A percentile compares a stretch with the other conserved stretches of the same genome.
phyloP scores from a whole-genome alignment of 768 basidiomycete genomes.

The Amanita exitialis region DNA sequence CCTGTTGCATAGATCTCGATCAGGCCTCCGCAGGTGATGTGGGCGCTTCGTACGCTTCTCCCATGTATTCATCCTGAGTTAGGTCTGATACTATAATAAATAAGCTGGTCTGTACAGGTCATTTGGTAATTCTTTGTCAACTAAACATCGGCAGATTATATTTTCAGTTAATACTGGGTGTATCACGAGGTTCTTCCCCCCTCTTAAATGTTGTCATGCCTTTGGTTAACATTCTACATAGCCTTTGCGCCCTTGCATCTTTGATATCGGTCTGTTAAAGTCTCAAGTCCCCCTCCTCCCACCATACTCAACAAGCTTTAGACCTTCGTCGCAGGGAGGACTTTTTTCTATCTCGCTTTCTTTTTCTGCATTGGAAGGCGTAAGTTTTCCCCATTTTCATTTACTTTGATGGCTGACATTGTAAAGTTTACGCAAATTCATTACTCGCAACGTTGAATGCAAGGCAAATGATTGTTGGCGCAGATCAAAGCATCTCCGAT shows the following conservation, averaged over 20 bases:
- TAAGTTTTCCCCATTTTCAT: slow-evolving; percentile 17
- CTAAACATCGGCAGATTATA: slow-evolving; percentile 20
- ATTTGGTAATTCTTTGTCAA: not conserved
- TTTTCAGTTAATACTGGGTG: slow-evolving; percentile 34
- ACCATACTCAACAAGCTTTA: slow-evolving; percentile 12
- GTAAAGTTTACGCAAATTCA: slow-evolving; percentile 48
- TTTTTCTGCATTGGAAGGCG: slow-evolving; percentile 51
- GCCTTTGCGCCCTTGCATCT: slow-evolving; percentile 45
- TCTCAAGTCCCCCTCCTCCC: not conserved
- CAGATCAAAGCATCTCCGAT: slow-evolving; percentile 31
- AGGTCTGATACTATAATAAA: slow-evolving; percentile 37
- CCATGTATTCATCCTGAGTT: slow-evolving; percentile 5
- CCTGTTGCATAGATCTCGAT: slow-evolving; percentile 31
- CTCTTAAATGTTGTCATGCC: not conserved
- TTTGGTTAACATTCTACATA: slow-evolving; percentile 10
- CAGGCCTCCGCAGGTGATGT: slow-evolving; percentile 31
- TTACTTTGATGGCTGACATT: not conserved
- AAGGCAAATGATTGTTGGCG: slow-evolving; percentile 34
- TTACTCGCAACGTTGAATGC: slow-evolving; percentile 54
- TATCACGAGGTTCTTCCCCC: slow-evolving; percentile 23
- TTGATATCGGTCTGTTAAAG: slow-evolving; percentile 33
- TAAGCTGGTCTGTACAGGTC: slow-evolving; percentile 22
- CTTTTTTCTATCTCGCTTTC: slow-evolving; percentile 49
- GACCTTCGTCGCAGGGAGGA: slow-evolving; percentile 35
- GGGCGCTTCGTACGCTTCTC: not conserved